Evolutionary conservation across 2,329 filamentous ascomycete genomes (phyloP).

Genomic region (Lachnellula cervina): DNA sequence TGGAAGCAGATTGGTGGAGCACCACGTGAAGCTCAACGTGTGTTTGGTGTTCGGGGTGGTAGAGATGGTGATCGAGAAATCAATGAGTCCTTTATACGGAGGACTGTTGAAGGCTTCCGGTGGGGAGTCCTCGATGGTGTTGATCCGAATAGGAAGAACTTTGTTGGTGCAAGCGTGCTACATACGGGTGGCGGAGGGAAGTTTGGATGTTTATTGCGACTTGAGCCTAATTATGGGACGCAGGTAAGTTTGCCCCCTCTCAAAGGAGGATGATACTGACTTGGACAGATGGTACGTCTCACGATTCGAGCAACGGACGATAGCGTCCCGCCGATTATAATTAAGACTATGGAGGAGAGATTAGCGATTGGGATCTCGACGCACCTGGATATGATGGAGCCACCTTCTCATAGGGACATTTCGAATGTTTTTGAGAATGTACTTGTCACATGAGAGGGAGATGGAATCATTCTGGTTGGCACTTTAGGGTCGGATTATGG

Average conservation of each 20-base stretch:
- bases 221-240: constrained; percentile 91
- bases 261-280: constrained; percentile 1
- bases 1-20: constrained; percentile 97
- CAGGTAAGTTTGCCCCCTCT: constrained; percentile 58
- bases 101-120: constrained; percentile 75
- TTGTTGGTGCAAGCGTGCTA: constrained; percentile 84
- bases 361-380: constrained; percentile 50
- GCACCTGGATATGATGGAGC: constrained; percentile 16
- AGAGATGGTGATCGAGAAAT: constrained; percentile 58
- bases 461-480: neutral
- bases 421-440: constrained; percentile 31
- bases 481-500: neutral
- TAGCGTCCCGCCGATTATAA: constrained; percentile 69
- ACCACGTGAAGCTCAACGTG: constrained; percentile 80
- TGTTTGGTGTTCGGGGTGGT: constrained; percentile 64
- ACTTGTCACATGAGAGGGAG: constrained; percentile 21
- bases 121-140: constrained; percentile 84
- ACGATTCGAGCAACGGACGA: constrained; percentile 95
- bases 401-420: constrained; percentile 28
- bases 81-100: constrained; percentile 64
- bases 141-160: constrained; percentile 88
- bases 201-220: constrained; percentile 84
- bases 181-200: constrained; percentile 82
- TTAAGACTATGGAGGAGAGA: constrained; percentile 84
- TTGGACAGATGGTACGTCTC: constrained; percentile 80